phyloP scores from a whole-genome alignment of 805 yeast genomes.

The Candida ficus region DNA sequence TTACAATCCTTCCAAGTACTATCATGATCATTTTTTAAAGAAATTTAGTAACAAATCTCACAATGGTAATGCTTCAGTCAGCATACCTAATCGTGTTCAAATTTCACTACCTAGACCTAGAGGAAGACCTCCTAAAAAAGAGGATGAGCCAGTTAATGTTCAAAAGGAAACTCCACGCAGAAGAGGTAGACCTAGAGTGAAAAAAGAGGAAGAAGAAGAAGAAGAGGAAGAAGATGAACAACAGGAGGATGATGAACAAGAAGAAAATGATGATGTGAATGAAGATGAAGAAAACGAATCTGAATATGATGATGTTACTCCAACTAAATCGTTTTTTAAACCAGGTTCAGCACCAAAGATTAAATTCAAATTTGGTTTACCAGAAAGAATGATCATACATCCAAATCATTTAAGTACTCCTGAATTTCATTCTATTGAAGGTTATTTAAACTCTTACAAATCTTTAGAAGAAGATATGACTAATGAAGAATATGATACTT shows the following conservation, averaged over 20 bases:
- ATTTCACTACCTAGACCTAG: not conserved
- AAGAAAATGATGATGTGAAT: conserved; percentile 1
- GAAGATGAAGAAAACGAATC: conserved; percentile 21
- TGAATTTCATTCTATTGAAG: conserved; percentile 34
- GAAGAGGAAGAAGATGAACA: conserved; percentile 4
- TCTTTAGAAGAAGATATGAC: conserved; percentile 58
- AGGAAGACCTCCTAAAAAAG: not conserved
- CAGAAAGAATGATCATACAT: conserved; percentile 49
- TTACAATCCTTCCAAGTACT: conserved; percentile 19
- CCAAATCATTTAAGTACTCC: conserved; percentile 54
- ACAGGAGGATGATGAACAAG: conserved; percentile 7
- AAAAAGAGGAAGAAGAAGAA: conserved; percentile 7
- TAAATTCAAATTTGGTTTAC: conserved; percentile 30
- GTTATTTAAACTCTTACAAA: conserved; percentile 49
- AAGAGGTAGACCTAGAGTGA: not conserved
- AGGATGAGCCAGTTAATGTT: not conserved
- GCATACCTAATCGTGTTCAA: too few species aligned
- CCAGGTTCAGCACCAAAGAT: conserved; percentile 17
- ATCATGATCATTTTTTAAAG: conserved; percentile 17
- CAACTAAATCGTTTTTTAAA: not conserved
- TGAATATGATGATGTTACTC: conserved; percentile 12
- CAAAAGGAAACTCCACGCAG: not conserved
- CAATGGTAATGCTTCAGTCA: too few species aligned
- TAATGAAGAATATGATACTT: conserved; percentile 54
- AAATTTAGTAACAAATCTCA: conserved; percentile 2